Percentiles rank a stretch among this genome's conserved stretches.
Conservation (phyloP, 1,139 yeast genomes). For the Yarrowia galli region DNA sequence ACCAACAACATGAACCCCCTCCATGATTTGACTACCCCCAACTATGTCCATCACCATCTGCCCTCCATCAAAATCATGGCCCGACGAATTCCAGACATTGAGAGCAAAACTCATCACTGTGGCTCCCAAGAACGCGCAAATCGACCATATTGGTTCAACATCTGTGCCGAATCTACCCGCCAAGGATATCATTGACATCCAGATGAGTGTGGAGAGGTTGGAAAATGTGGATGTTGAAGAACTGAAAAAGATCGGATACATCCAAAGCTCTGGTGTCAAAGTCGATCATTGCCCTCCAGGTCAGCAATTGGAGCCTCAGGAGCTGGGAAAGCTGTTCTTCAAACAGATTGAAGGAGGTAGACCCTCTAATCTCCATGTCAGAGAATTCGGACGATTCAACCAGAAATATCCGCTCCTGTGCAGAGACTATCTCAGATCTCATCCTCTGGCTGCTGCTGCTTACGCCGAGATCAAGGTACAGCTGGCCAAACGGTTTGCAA, state of each 20-base stretch:
- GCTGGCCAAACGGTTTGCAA: conserved; percentile 4
- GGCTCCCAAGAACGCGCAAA: conserved; percentile 1
- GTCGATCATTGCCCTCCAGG: conserved; percentile 36
- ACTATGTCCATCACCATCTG: conserved; percentile 2
- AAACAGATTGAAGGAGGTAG: neutral
- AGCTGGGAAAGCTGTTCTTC: conserved; percentile 25
- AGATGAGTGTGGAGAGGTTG: conserved; percentile 1
- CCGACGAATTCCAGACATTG: neutral
- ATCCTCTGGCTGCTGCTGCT: conserved; percentile 26
- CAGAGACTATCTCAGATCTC: conserved; percentile 9
- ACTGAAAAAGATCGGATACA: neutral
- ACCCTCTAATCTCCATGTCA: neutral
- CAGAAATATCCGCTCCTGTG: conserved; percentile 16
- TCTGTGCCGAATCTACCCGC: conserved; percentile 11
- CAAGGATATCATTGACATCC: conserved; percentile 18
- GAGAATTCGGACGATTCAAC: conserved; percentile 6
- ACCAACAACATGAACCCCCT: too few species aligned
- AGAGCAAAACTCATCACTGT: conserved; percentile 1
- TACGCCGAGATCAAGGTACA: conserved; percentile 16
- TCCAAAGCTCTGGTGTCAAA: neutral
- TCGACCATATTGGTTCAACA: conserved; percentile 31
- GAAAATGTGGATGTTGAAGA: conserved; percentile 4
- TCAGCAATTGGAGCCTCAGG: neutral
- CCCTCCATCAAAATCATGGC: neutral
- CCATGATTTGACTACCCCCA: neutral